phyloP scores from a whole-genome alignment of 805 yeast species.

The Schwanniomyces polymorphus region DNA sequence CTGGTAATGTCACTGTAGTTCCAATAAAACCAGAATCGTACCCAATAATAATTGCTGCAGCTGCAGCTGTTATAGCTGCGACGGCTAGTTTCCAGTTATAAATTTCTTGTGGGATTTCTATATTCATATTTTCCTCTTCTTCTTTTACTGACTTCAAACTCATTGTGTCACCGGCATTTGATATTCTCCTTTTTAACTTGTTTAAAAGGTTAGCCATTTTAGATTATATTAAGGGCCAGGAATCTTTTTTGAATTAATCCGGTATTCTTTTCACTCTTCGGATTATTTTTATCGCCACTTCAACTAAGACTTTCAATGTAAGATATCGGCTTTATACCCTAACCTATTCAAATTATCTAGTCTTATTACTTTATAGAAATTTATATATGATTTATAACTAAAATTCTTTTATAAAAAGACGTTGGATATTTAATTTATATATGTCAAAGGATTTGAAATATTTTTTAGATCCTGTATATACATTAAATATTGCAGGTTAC shows the following conservation, averaged over 20 bases:
- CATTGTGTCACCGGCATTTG: constrained; percentile 7
- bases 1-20: constrained; percentile 44
- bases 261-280: neutral
- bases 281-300: neutral
- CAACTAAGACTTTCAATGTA: too few species aligned
- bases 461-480: neutral
- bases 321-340: too few species aligned
- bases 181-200: constrained; percentile 2
- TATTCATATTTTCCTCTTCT: neutral
- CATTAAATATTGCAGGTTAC: neutral
- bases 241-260: neutral
- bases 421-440: neutral
- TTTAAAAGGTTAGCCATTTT: neutral
- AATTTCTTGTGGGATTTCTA: constrained; percentile 36
- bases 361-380: neutral
- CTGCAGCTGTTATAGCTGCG: constrained; percentile 45
- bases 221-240: neutral
- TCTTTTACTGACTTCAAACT: constrained; percentile 6
- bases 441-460: neutral
- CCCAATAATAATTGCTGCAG: constrained; percentile 53
- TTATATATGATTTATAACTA: neutral
- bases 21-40: constrained; percentile 60
- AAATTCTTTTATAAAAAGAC: neutral
- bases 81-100: constrained; percentile 45
- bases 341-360: neutral